Base-by-base conservation (phyloP, 2,329 filamentous ascomycete species). In the Gnomoniopsis sp. region DNA sequence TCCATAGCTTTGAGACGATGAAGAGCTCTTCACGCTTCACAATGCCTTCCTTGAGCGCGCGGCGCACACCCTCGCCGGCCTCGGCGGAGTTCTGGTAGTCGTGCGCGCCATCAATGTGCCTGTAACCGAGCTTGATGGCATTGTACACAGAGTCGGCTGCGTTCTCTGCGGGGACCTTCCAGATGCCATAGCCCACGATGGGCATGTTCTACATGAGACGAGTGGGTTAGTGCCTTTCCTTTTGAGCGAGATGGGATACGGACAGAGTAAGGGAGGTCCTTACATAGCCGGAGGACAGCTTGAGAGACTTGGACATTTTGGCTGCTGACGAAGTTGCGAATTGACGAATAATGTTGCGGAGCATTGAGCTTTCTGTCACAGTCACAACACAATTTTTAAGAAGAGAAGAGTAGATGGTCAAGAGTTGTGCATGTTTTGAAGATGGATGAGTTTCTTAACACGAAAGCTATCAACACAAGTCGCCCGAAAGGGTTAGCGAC, bases 1-100 rank as follows among this genome's bases (percentile, higher is more conserved):
- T 87, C 85, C 85, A 88, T 38, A 88, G 74, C 70, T 89, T 89
- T 12, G 84, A 86, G 2, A 83, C 86, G 64, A 89, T 77, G 72
- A 88, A 89, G 62, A 89, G 74, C 57, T 89, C 78, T 47, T 83
- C 75, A 49, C 87, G 79, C 59, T 87, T 85, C 12, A 90, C 79
- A 49, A 87, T 80, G 34, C 83, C 83, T 62, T 86, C 78, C 8
- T 69, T 68, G 65, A 83, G 81, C 49, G 79, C 80, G 46, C 72
- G 80, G 64, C 78, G 82, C 67, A 90, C 84, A 21, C 83, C 88
- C 63, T 79, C 74, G 14, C 86, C 88, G 0, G 88, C 86, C 55
- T 87, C 85, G 56, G 78, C 79, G 70, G 89, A 87, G 59, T 88
- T 90, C 57, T 79, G 77, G 67, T 88, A 88, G 68, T 80, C 78